phyloP scores from a whole-genome alignment of 2,329 filamentous ascomycete species.

The Ustilaginoidea virens region DNA sequence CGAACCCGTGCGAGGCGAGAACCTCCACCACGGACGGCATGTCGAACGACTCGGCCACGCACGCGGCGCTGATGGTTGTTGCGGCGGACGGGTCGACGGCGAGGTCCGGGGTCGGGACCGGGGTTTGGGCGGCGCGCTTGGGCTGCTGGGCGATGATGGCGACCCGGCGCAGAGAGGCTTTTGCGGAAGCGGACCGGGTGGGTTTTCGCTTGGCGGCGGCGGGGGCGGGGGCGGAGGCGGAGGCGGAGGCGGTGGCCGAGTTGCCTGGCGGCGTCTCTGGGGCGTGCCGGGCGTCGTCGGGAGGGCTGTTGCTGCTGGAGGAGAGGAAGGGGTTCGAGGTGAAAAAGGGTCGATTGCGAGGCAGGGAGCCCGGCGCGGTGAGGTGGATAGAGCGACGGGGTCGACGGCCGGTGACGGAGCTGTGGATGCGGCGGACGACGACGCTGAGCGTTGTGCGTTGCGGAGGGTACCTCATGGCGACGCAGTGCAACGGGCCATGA shows the following conservation, averaged over 20 bases:
- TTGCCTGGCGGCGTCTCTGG: too few relatives aligned
- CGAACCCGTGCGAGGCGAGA: conserved; percentile 41
- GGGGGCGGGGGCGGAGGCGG: conserved; percentile 9
- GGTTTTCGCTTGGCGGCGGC: conserved; percentile 28
- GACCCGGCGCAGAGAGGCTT: conserved; percentile 68
- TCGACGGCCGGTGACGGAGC: conserved; percentile 11
- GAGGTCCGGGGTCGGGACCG: conserved; percentile 11
- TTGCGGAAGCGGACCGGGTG: conserved; percentile 30
- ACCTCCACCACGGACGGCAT: conserved; percentile 45
- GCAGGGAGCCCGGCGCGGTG: conserved; percentile 24
- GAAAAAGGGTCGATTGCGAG: conserved; percentile 47
- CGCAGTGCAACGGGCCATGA: too few relatives aligned
- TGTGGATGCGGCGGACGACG: conserved; percentile 14
- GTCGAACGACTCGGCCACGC: conserved; percentile 47
- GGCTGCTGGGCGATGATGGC: conserved; percentile 67
- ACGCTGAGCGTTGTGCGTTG: conserved; percentile 18
- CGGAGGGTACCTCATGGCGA: conserved; percentile 18
- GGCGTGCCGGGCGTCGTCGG: conserved; percentile 7
- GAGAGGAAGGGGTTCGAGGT: conserved; percentile 45
- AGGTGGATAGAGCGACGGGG: conserved; percentile 28
- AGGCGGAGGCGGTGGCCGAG: conserved; percentile 9
- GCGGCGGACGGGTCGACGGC: conserved; percentile 22
- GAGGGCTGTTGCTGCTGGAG: conserved; percentile 13
- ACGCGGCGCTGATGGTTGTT: conserved; percentile 41
- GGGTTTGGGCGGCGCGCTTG: conserved; percentile 16